Percentiles rank a stretch among this genome's conserved stretches.
Conservation (phyloP, 2,329 filamentous ascomycete genomes). For the Arthrobotrys iridis region DNA sequence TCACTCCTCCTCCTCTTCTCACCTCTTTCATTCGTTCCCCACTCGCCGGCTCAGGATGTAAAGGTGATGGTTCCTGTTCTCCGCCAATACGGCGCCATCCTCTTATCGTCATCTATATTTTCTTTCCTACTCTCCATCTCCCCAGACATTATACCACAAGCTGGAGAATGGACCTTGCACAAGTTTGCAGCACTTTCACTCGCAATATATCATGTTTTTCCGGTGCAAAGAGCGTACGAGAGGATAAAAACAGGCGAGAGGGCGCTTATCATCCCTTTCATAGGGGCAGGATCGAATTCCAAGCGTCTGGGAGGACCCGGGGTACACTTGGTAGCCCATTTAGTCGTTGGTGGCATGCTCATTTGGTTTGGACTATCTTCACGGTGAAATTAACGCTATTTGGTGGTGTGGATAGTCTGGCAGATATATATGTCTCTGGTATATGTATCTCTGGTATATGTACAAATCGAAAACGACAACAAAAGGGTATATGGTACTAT, state of each 20-base stretch:
- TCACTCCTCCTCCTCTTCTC: conserved; percentile 34
- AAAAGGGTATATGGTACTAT: neutral
- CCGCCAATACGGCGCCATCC: conserved; percentile 41
- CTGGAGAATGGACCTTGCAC: conserved; percentile 24
- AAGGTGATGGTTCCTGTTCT: conserved; percentile 5
- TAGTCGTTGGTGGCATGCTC: conserved; percentile 13
- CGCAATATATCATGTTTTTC: conserved; percentile 32
- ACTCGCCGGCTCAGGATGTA: neutral
- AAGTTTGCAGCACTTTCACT: conserved; percentile 2
- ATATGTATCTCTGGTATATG: neutral
- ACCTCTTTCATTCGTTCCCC: conserved; percentile 21
- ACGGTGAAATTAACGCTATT: too few relatives aligned
- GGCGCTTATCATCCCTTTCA: neutral
- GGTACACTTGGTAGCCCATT: conserved; percentile 18
- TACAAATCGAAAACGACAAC: too few relatives aligned
- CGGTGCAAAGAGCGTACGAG: conserved; percentile 12
- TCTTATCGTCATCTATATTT: conserved; percentile 25
- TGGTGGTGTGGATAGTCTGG: too few relatives aligned
- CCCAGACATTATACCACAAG: neutral
- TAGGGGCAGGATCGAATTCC: neutral
- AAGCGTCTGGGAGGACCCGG: conserved; percentile 35
- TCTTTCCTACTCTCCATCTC: conserved; percentile 30
- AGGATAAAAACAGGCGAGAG: conserved; percentile 24
- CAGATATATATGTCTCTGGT: too few relatives aligned
- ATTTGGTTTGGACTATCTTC: neutral